Evolutionary conservation across 257 asterid genomes (phyloP).

Genomic region (Ilex asprella): DNA sequence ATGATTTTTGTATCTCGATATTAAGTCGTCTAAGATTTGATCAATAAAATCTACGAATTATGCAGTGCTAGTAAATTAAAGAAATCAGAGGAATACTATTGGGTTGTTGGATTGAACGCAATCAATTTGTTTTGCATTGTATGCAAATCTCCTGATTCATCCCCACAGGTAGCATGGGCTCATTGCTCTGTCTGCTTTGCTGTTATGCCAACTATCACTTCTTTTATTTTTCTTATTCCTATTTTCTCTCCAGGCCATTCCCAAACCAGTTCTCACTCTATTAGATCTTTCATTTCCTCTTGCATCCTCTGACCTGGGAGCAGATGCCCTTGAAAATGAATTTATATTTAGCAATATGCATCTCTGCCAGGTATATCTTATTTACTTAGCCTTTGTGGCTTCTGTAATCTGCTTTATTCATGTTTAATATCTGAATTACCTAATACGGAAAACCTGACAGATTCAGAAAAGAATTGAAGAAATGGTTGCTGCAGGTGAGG

Average conservation of each 20-base stretch:
- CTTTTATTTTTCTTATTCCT: slow-evolving; percentile 9
- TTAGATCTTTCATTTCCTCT: slow-evolving; percentile 87
- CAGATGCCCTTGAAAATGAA: slow-evolving; percentile 90
- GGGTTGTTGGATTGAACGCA: slow-evolving; percentile 82
- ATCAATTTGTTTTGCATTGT: slow-evolving; percentile 76
- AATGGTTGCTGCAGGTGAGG: slow-evolving; percentile 50
- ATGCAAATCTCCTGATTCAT: slow-evolving; percentile 82
- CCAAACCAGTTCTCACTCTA: slow-evolving; percentile 82
- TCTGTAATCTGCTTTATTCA: background rate
- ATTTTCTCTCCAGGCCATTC: slow-evolving; percentile 48
- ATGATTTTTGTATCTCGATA: background rate
- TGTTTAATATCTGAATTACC: background rate
- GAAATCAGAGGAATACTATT: slow-evolving; percentile 68
- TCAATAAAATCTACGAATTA: slow-evolving; percentile 8
- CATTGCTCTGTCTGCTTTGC: slow-evolving; percentile 9
- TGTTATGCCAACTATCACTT: slow-evolving; percentile 9
- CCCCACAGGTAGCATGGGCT: slow-evolving; percentile 64
- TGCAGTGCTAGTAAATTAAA: slow-evolving; percentile 60
- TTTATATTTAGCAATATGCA: slow-evolving; percentile 71
- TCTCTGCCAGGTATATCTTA: slow-evolving; percentile 48
- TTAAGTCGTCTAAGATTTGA: background rate
- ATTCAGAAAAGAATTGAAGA: slow-evolving; percentile 71
- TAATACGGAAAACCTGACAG: slow-evolving; percentile 26
- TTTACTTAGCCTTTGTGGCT: background rate
- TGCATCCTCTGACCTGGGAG: slow-evolving; percentile 93